phyloP scores from a whole-genome alignment of 805 yeast species.

The Torulaspora indica region DNA sequence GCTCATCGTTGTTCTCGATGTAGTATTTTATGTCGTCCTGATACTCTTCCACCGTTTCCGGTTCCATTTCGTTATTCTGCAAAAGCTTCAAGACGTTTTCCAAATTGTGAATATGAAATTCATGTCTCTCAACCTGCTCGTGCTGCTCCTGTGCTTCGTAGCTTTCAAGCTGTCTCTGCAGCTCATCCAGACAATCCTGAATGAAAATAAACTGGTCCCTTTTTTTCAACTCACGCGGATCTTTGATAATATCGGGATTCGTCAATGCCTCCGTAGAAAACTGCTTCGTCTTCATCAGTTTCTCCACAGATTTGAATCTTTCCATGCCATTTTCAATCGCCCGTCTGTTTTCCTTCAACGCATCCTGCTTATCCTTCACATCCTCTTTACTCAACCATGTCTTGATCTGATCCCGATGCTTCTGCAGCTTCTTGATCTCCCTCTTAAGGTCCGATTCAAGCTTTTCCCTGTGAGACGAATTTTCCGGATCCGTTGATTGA shows the following conservation, averaged over 20 bases:
- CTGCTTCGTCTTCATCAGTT: slow-evolving; percentile 88
- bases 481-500: slow-evolving; percentile 57
- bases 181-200: slow-evolving; percentile 67
- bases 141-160: slow-evolving; percentile 68
- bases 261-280: slow-evolving; percentile 89
- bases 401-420: slow-evolving; percentile 91
- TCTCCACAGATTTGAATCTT: slow-evolving; percentile 89
- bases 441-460: slow-evolving; percentile 87
- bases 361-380: slow-evolving; percentile 79
- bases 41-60: slow-evolving; percentile 68
- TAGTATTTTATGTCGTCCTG: slow-evolving; percentile 89
- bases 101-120: slow-evolving; percentile 69
- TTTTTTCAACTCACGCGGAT: slow-evolving; percentile 77
- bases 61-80: slow-evolving; percentile 75
- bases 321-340: slow-evolving; percentile 83
- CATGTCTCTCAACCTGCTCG: slow-evolving; percentile 64
- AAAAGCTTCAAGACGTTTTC: slow-evolving; percentile 72
- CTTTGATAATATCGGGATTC: slow-evolving; percentile 54
- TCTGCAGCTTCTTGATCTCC: slow-evolving; percentile 90
- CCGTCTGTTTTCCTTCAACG: slow-evolving; percentile 67
- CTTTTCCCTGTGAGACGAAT: slow-evolving; percentile 86
- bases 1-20: slow-evolving; percentile 90
- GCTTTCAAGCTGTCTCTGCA: slow-evolving; percentile 74
- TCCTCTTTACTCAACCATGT: slow-evolving; percentile 90
- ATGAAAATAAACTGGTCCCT: slow-evolving; percentile 67